phyloP scores from a whole-genome alignment of 164 flowering plant species.

The Stephania cephalantha region DNA sequence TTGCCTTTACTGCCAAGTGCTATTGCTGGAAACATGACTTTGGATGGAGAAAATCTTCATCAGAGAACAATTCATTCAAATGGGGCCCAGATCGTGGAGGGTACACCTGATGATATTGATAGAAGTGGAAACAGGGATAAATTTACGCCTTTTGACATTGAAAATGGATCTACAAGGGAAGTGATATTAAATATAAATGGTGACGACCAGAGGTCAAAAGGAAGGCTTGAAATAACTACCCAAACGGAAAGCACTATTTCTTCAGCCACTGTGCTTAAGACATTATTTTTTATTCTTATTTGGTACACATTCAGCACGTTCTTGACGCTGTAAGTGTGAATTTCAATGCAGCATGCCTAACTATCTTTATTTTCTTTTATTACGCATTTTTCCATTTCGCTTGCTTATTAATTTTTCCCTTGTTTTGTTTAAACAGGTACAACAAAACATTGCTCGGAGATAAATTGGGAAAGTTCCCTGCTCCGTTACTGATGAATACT shows the following conservation, averaged over 20 bases:
- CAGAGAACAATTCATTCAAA: slow-evolving; percentile 34
- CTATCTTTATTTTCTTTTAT: neutral
- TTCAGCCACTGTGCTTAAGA: slow-evolving; percentile 57
- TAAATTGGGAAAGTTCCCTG: slow-evolving; percentile 90
- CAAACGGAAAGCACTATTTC: slow-evolving; percentile 29
- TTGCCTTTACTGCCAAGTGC: slow-evolving; percentile 34
- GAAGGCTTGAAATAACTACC: slow-evolving; percentile 14
- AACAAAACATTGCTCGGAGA: slow-evolving; percentile 91
- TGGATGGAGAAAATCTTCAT: slow-evolving; percentile 23
- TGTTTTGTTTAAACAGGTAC: slow-evolving; percentile 43
- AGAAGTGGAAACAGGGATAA: slow-evolving; percentile 29
- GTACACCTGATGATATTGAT: slow-evolving; percentile 17
- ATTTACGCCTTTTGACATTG: slow-evolving; percentile 59
- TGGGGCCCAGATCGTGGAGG: slow-evolving; percentile 26
- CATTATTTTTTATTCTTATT: slow-evolving; percentile 63
- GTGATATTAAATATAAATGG: slow-evolving; percentile 14
- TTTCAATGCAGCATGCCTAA: slow-evolving; percentile 1
- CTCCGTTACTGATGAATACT: slow-evolving; percentile 95
- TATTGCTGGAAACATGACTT: slow-evolving; percentile 15
- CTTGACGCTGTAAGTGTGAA: slow-evolving; percentile 76
- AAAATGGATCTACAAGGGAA: slow-evolving; percentile 32
- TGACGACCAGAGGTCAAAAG: slow-evolving; percentile 20
- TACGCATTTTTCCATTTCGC: neutral
- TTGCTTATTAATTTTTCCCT: neutral
- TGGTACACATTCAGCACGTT: slow-evolving; percentile 91